These are phyloP conservation scores for Apostasia ramifera DNA, from an alignment of 106 monocot genomes.

Conservation along the genomic window DNA sequence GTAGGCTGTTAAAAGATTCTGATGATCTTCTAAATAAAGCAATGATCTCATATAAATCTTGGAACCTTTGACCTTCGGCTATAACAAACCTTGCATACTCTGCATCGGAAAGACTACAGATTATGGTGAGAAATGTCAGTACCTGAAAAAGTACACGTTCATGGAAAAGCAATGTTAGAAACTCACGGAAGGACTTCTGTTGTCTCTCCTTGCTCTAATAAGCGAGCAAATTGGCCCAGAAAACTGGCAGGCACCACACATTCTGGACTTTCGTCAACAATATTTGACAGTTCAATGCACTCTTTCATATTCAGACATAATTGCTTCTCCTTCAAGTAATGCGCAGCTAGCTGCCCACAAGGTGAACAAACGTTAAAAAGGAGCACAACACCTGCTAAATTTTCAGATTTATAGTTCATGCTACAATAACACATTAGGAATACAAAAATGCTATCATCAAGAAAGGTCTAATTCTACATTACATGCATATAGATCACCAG, in stretches of 20 bases:
- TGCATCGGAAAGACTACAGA: slow-evolving; percentile 68
- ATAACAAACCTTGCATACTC: slow-evolving; percentile 64
- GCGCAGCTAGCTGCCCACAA: slow-evolving; percentile 50
- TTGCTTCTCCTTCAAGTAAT: slow-evolving; percentile 71
- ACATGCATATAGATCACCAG: no score
- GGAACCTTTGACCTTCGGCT: slow-evolving; percentile 62
- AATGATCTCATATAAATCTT: slow-evolving; percentile 86
- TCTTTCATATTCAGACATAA: slow-evolving; percentile 29
- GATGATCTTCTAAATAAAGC: slow-evolving; percentile 64
- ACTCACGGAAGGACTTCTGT: slow-evolving; percentile 61
- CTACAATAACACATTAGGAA: no score
- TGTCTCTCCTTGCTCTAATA: slow-evolving; percentile 73
- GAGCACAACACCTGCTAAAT: no score
- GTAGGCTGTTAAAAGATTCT: slow-evolving; percentile 69
- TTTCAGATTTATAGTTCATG: no score
- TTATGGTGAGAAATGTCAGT: slow-evolving; percentile 13
- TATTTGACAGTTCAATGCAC: slow-evolving; percentile 13
- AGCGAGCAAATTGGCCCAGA: slow-evolving; percentile 66
- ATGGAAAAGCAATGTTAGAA: background rate
- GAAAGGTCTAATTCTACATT: no score
- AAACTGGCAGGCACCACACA: slow-evolving; percentile 57
- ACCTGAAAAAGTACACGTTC: slow-evolving; percentile 9
- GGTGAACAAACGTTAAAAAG: background rate
- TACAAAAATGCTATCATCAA: no score
- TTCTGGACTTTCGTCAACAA: slow-evolving; percentile 35